Conservation (phyloP, 805 yeast genomes). For the Monosporozyma aerobia region DNA sequence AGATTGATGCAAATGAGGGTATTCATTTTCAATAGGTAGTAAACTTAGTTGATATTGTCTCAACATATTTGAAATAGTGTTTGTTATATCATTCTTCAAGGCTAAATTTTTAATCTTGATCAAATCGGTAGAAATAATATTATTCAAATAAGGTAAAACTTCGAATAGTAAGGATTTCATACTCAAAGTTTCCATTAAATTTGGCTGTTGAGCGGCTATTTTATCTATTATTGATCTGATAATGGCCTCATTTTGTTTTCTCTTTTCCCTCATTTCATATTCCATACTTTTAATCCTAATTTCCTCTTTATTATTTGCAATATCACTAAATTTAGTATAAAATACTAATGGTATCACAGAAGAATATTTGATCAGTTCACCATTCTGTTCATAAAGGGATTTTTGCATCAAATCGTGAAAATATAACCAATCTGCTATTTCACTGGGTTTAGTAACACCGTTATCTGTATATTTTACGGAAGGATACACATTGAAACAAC, state of each 20-base stretch:
- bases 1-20: conserved; percentile 9
- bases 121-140: conserved; percentile 22
- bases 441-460: conserved; percentile 47
- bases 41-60: conserved; percentile 35
- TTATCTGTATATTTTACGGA: conserved; percentile 58
- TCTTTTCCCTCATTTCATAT: conserved; percentile 24
- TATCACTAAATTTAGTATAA: conserved; percentile 56
- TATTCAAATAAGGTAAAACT: conserved; percentile 30
- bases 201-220: conserved; percentile 10
- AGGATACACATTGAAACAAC: conserved; percentile 62
- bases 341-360: conserved; percentile 51
- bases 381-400: conserved; percentile 30
- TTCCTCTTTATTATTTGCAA: conserved; percentile 36
- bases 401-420: conserved; percentile 54
- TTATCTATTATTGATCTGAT: conserved; percentile 17
- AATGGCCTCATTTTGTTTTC: conserved; percentile 25
- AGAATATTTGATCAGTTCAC: conserved; percentile 45
- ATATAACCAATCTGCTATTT: conserved; percentile 65
- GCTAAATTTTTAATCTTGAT: conserved; percentile 18
- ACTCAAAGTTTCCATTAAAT: conserved; percentile 11
- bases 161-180: conserved; percentile 22
- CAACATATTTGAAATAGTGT: conserved; percentile 32
- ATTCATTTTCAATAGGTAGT: conserved; percentile 28
- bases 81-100: conserved; percentile 24
- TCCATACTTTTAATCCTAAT: conserved; percentile 26